A percentile compares a stretch with the other conserved stretches of the same genome.
Conservation (phyloP, 768 basidiomycete genomes). For the Leccinellum albellum region DNA sequence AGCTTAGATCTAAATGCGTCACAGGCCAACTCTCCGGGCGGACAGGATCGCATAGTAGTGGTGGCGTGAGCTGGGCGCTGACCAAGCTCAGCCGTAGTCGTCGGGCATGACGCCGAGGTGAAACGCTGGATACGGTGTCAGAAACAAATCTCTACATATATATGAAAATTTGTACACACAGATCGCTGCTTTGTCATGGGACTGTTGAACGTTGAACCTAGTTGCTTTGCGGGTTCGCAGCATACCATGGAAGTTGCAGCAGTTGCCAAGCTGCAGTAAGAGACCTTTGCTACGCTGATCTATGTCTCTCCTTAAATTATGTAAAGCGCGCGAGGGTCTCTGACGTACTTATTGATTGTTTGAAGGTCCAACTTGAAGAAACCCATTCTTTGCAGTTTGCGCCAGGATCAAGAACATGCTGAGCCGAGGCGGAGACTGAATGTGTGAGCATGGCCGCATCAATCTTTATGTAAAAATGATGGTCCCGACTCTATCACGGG, state of each 20-base stretch:
- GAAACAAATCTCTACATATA: not conserved
- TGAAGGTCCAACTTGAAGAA: not conserved
- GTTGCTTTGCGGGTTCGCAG: too few species aligned
- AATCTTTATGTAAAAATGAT: too few species aligned
- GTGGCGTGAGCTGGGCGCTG: too few species aligned
- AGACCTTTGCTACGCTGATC: too few species aligned
- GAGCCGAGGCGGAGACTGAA: too few species aligned
- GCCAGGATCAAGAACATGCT: not conserved
- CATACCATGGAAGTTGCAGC: not conserved
- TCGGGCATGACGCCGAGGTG: not conserved
- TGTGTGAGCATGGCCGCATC: too few species aligned
- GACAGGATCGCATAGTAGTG: not conserved
- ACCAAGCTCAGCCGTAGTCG: not conserved
- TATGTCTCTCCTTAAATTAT: too few species aligned
- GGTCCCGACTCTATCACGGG: too few species aligned
- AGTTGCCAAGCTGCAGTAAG: too few species aligned
- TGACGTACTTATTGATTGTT: not conserved
- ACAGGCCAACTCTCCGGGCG: not conserved
- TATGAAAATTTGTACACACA: not conserved
- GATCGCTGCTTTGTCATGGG: too few species aligned
- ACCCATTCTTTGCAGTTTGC: not conserved
- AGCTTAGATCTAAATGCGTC: not conserved
- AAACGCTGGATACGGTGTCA: not conserved
- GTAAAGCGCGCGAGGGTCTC: too few species aligned
- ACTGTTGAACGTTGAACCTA: too few species aligned